phyloP scores from a whole-genome alignment of 768 basidiomycete genomes.

The Suillus variegatus region DNA sequence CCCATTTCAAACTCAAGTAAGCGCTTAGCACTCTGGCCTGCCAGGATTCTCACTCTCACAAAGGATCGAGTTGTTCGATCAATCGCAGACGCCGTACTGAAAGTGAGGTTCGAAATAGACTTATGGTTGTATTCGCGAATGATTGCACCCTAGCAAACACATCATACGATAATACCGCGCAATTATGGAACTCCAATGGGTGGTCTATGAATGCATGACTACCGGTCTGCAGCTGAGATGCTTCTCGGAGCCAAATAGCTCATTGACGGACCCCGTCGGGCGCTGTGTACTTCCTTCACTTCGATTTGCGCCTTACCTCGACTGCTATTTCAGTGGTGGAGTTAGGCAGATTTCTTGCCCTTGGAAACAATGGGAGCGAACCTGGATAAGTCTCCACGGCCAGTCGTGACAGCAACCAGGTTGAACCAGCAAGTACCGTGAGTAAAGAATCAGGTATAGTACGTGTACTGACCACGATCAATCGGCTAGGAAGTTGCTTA shows the following conservation, averaged over 20 bases:
- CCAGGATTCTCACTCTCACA: background rate
- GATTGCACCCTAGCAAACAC: background rate
- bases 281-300: conserved; percentile 34
- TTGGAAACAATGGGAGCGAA: background rate
- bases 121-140: background rate
- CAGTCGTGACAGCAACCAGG: too few relatives aligned
- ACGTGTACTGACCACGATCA: too few relatives aligned
- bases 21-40: background rate
- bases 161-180: background rate
- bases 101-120: background rate
- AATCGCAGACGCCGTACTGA: background rate
- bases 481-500: too few relatives aligned
- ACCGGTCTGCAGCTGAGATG: conserved; percentile 30
- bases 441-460: too few relatives aligned
- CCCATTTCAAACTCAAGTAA: background rate
- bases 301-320: conserved; percentile 43
- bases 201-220: conserved; percentile 13
- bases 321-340: conserved; percentile 45
- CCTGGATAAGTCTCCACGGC: too few relatives aligned
- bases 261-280: conserved; percentile 39
- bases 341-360: background rate
- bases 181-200: too few relatives aligned
- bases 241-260: conserved; percentile 27
- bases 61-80: background rate
- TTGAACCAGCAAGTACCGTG: too few relatives aligned